Base-by-base conservation (phyloP, 371 early-diverging fungal species). In the Mortierella sp. region DNA sequence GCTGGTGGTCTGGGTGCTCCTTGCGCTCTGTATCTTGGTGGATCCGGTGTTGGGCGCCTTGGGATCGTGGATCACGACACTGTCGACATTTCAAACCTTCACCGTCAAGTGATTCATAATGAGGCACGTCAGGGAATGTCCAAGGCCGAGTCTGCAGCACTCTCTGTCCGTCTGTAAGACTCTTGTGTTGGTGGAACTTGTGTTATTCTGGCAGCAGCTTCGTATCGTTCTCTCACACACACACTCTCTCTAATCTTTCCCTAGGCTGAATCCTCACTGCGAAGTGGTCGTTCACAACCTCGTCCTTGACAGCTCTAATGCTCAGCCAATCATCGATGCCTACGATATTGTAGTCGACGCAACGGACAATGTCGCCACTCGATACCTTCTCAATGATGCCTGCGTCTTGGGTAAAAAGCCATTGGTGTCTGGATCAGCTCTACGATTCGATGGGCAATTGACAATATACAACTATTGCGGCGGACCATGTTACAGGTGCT, bases 1-100 rank as follows among this genome's bases (percentile, higher is more conserved):
- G 94, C 97, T 12, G 99, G 99, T 39, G 99, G 99, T 0, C 85
- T 99, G 8, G 99, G 99, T 0, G 87, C 96, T 0, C 96, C 99
- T 2, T 91, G 90, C 14, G 82, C 90, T 0, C 81, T 98, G 61
- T 99, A 99, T 80, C 85, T 99, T 6, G 94, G 95, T 4, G 91
- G 95, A 6, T 93, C 94, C 37, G 99, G 99, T 10, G 84, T 99
- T 12, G 96, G 92, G 8, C 84, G 85, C 17, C 66, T 99, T 7
- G 99, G 99, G 17, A 91, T 99, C 31, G 90, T 97, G 1, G 99
- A 99, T 79, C 91, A 95, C 79, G 99, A 99, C 76, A 80, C 68
- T 0, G 96, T 99, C 1, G 99, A 98, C 76, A 80, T 85, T 39
- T 92, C 93, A 74, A 99, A 99, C 81, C 81, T 99, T 47, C 99